These are phyloP conservation scores for Nigrograna mackinnonii DNA, from an alignment of 2,329 filamentous ascomycete species.

Conservation along the genomic window DNA sequence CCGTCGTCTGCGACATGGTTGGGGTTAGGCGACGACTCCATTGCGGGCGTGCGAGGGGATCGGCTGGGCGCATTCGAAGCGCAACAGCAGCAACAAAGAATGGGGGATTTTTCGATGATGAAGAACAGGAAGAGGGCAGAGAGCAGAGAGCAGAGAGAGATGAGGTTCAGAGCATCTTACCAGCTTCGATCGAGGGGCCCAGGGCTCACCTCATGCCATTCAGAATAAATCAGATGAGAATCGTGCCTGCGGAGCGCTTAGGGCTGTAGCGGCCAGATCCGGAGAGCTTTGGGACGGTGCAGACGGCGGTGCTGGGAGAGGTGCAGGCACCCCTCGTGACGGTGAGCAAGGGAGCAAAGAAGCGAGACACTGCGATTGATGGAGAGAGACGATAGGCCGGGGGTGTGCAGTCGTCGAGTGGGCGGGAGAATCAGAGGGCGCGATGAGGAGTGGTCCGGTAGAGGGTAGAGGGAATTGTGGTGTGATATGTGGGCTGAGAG, in stretches of 20 bases:
- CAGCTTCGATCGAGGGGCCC: slow-evolving; percentile 7
- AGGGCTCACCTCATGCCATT: slow-evolving; percentile 1
- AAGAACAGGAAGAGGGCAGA: slow-evolving; percentile 2
- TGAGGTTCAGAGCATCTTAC: too few species aligned
- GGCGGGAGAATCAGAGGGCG: neutral
- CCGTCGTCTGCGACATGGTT: slow-evolving; percentile 34
- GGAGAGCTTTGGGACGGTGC: neutral
- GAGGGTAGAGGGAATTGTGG: neutral
- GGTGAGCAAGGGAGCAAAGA: neutral
- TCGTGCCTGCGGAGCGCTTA: neutral
- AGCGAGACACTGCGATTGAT: neutral
- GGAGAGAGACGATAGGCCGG: too few species aligned
- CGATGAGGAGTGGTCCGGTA: too few species aligned
- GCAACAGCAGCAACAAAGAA: slow-evolving; percentile 2
- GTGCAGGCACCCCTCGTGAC: neutral
- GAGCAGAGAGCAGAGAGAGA: slow-evolving; percentile 4
- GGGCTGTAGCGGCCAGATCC: neutral
- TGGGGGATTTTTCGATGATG: neutral
- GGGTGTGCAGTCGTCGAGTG: too few species aligned
- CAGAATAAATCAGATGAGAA: neutral
- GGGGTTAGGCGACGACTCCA: slow-evolving; percentile 23
- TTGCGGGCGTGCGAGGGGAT: slow-evolving; percentile 4
- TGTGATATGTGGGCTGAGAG: too few species aligned
- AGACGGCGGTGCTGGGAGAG: neutral
- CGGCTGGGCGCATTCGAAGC: slow-evolving; percentile 1